phyloP scores from a whole-genome alignment of 164 flowering plant genomes.

The Chloranthus sessilifolius region DNA sequence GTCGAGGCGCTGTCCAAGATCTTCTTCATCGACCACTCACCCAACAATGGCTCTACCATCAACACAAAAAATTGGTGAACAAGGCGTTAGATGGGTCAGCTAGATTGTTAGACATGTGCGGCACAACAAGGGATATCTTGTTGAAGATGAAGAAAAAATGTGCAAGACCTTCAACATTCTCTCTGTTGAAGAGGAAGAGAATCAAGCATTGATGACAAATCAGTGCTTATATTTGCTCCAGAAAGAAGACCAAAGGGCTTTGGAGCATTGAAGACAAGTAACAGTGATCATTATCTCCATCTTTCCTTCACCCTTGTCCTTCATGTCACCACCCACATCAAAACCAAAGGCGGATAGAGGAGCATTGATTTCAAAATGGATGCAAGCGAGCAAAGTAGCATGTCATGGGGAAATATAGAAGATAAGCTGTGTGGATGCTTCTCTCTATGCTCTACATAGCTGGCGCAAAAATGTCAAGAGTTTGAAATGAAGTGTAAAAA shows the following conservation, averaged over 20 bases:
- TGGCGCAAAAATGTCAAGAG: slow-evolving; percentile 18
- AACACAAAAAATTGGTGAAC: slow-evolving; percentile 17
- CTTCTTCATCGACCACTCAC: slow-evolving; percentile 17
- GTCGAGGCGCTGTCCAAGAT: slow-evolving; percentile 21
- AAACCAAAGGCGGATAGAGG: slow-evolving; percentile 26
- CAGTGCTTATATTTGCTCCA: slow-evolving; percentile 18
- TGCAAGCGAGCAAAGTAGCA: slow-evolving; percentile 21
- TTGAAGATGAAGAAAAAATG: slow-evolving; percentile 21
- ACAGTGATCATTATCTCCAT: slow-evolving; percentile 18
- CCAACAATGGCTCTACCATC: slow-evolving; percentile 6
- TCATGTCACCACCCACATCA: slow-evolving; percentile 20
- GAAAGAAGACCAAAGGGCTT: slow-evolving; percentile 30
- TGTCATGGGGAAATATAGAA: slow-evolving; percentile 10
- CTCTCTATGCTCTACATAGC: slow-evolving; percentile 13
- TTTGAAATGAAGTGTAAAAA: slow-evolving; percentile 30
- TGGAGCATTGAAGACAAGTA: slow-evolving; percentile 30
- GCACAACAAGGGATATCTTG: slow-evolving; percentile 21
- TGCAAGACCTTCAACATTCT: slow-evolving; percentile 22
- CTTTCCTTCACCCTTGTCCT: slow-evolving; percentile 27
- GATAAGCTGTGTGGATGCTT: slow-evolving; percentile 25
- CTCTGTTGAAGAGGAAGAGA: slow-evolving; percentile 27
- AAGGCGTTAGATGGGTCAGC: slow-evolving; percentile 31
- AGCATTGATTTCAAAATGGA: slow-evolving; percentile 28
- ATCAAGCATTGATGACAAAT: slow-evolving; percentile 6
- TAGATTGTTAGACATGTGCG: slow-evolving; percentile 28